A percentile compares a stretch with the other conserved stretches of the same genome.
Evolutionary conservation across 169 alveolate genomes (phyloP).

Genomic region (Amoebophrya sp.): DNA sequence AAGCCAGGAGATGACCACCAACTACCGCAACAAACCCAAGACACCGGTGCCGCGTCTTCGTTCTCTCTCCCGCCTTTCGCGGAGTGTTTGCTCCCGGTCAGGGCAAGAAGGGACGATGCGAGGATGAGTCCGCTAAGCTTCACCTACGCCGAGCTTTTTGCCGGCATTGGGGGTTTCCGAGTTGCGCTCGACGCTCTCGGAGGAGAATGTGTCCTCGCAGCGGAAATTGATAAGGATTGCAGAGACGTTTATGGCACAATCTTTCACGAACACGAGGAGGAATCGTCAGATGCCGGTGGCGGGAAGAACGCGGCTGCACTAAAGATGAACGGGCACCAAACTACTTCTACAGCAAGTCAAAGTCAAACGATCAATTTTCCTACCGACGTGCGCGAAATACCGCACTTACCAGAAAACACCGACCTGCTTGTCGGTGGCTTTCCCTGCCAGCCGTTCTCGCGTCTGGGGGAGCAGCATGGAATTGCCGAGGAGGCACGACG

Average conservation of each 20-base stretch:
- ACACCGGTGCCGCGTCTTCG: too few relatives aligned
- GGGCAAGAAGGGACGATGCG: too few relatives aligned
- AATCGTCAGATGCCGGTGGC: too few relatives aligned
- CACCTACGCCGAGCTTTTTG: background rate
- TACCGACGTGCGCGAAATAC: background rate
- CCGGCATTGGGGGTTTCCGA: constrained; percentile 30
- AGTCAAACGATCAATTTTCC: too few relatives aligned
- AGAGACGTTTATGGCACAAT: background rate
- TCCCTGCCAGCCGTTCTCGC: constrained; percentile 24
- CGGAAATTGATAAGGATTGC: background rate
- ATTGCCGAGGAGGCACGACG: background rate
- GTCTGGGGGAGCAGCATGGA: background rate
- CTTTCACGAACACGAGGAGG: background rate
- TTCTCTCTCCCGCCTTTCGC: too few relatives aligned
- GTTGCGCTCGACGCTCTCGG: constrained; percentile 22
- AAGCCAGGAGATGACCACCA: too few relatives aligned
- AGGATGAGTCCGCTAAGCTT: too few relatives aligned
- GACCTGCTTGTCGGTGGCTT: background rate
- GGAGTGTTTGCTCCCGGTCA: too few relatives aligned
- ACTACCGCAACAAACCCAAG: too few relatives aligned
- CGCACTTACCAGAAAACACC: background rate
- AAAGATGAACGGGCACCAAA: too few relatives aligned
- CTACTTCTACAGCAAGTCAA: too few relatives aligned
- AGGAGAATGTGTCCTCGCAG: background rate
- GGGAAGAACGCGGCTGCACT: too few relatives aligned